A percentile compares a stretch with the other conserved stretches of the same genome.
Evolutionary conservation across 2,329 filamentous ascomycete genomes (phyloP).

Genomic region (Sporothrix variecibatus): DNA sequence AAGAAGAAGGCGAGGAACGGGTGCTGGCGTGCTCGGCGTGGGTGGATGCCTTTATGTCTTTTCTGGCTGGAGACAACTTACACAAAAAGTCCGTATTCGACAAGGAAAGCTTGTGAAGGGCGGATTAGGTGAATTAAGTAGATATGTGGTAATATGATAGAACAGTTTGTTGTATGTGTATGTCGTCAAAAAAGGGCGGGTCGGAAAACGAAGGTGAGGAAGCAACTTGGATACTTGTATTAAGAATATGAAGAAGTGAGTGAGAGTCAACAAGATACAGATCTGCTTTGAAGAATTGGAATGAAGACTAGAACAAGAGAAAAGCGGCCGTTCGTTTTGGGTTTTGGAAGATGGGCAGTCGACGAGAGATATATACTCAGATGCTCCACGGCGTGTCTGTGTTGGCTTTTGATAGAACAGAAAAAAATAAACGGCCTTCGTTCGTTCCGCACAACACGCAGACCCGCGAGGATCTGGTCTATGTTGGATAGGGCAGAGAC

Average conservation of each 20-base stretch:
- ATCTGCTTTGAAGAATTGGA: constrained; percentile 5
- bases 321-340: background rate
- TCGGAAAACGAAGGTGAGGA: constrained; percentile 18
- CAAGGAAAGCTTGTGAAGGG: background rate
- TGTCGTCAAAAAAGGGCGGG: background rate
- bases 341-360: constrained; percentile 24
- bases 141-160: background rate
- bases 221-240: constrained; percentile 18
- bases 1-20: background rate
- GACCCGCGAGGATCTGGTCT: constrained; percentile 22
- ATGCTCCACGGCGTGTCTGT: constrained; percentile 14
- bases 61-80: background rate
- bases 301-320: constrained; percentile 13
- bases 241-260: constrained; percentile 4
- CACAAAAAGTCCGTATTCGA: background rate
- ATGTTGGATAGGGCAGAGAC: constrained; percentile 28
- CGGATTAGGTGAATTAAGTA: background rate
- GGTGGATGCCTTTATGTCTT: background rate
- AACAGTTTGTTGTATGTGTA: background rate
- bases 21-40: constrained; percentile 2
- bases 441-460: constrained; percentile 16
- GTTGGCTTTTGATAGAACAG: constrained; percentile 15
- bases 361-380: constrained; percentile 30
- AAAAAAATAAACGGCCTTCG: constrained; percentile 5
- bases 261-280: constrained; percentile 15